phyloP scores from a whole-genome alignment of 202 grass and related monocot genomes.

The Zizania palustris region DNA sequence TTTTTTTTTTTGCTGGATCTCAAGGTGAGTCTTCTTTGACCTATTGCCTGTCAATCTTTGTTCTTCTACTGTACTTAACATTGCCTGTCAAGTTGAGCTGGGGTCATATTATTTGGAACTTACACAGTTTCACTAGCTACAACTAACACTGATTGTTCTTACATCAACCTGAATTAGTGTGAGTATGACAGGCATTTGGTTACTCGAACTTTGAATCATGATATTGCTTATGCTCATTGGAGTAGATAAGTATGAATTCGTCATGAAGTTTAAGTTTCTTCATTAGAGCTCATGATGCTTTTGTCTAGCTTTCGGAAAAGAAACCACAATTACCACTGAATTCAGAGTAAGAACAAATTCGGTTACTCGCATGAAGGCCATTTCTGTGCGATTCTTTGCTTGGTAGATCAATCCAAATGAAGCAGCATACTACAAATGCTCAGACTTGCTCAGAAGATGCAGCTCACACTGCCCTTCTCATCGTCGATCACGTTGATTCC shows the following conservation, averaged over 20 bases:
- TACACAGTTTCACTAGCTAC: not conserved
- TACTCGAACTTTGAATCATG: not conserved
- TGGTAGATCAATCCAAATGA: slow-evolving; percentile 1
- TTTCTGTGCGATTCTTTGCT: not conserved
- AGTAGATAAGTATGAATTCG: not conserved
- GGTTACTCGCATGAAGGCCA: not conserved
- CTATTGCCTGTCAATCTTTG: not conserved
- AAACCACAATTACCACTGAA: not conserved
- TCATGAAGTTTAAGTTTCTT: not conserved
- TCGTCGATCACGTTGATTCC: slow-evolving; percentile 40
- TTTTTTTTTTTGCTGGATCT: slow-evolving; percentile 13
- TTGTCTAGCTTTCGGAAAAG: no score
- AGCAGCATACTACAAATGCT: slow-evolving; percentile 2
- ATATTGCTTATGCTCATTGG: not conserved
- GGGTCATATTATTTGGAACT: not conserved
- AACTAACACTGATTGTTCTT: not conserved
- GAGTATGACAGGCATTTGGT: not conserved
- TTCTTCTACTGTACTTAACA: not conserved
- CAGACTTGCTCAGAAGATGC: not conserved
- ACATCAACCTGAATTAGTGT: not conserved
- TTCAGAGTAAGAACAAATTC: not conserved
- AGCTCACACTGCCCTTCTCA: slow-evolving; percentile 14
- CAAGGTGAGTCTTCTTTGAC: not conserved
- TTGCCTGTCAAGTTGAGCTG: not conserved
- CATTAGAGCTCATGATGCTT: not conserved